Percentiles rank a stretch among this genome's conserved stretches.
Conservation (phyloP, 352 stramenopile species). For the Globisporangium spiculum region DNA sequence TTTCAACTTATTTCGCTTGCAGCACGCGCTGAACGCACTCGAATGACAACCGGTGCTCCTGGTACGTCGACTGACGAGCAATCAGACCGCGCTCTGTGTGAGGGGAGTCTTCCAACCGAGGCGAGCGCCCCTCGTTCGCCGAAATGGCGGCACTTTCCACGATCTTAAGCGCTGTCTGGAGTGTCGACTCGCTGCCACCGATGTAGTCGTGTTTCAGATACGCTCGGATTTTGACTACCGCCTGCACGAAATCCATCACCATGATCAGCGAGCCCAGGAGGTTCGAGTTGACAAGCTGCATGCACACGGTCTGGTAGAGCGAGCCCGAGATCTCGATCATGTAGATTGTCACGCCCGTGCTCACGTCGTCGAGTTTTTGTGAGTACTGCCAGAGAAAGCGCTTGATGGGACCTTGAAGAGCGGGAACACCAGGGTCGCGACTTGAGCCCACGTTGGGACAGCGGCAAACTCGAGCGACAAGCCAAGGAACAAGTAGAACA, state of each 20-base stretch:
- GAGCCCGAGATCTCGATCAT: slow-evolving; percentile 27
- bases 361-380: slow-evolving; percentile 21
- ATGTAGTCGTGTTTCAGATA: slow-evolving; percentile 31
- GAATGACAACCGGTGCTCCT: too few relatives aligned
- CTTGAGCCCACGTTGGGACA: slow-evolving; percentile 3
- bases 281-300: slow-evolving; percentile 7
- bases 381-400: slow-evolving; percentile 21
- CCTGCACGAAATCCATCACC: neutral
- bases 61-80: neutral
- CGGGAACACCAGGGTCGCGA: slow-evolving; percentile 16
- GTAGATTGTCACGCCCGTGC: slow-evolving; percentile 26
- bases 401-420: slow-evolving; percentile 20
- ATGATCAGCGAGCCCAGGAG: neutral
- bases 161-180: slow-evolving; percentile 32
- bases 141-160: slow-evolving; percentile 20
- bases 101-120: neutral
- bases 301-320: slow-evolving; percentile 27
- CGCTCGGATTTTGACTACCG: slow-evolving; percentile 22
- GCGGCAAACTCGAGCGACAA: slow-evolving; percentile 20
- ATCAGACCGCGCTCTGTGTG: neutral
- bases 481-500: slow-evolving; percentile 23
- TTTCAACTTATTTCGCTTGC: too few relatives aligned
- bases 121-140: slow-evolving; percentile 1
- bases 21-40: too few relatives aligned
- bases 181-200: slow-evolving; percentile 20